These are phyloP conservation scores for Sarcodon sp. DNA, from an alignment of 768 basidiomycete genomes.

Conservation along the genomic window DNA sequence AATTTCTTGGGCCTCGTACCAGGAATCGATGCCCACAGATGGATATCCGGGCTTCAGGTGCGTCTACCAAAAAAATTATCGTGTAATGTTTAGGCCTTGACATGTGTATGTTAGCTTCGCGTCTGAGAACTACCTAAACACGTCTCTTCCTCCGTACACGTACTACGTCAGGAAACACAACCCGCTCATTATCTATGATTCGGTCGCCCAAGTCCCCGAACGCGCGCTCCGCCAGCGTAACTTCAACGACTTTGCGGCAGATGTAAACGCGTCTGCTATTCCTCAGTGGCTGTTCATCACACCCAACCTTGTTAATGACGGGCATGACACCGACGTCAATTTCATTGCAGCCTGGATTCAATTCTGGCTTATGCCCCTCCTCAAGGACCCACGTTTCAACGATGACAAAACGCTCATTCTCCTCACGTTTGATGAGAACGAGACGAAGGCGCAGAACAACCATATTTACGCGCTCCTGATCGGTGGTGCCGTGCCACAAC, in stretches of 20 bases:
- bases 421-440: conserved; percentile 52
- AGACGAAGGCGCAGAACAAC: conserved; percentile 31
- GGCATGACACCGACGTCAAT: conserved; percentile 43
- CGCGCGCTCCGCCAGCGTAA: conserved; percentile 37
- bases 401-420: conserved; percentile 39
- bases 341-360: conserved; percentile 32
- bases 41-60: conserved; percentile 20
- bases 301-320: conserved; percentile 47
- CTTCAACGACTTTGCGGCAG: conserved; percentile 49
- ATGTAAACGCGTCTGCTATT: conserved; percentile 33
- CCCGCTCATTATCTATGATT: conserved; percentile 38
- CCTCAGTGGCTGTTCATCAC: conserved; percentile 54
- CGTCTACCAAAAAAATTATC: conserved; percentile 3
- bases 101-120: conserved; percentile 14
- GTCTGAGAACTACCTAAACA: conserved; percentile 24
- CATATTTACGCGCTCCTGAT: conserved; percentile 30
- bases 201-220: conserved; percentile 25
- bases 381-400: conserved; percentile 40
- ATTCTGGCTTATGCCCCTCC: conserved; percentile 39
- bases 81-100: too few species aligned
- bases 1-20: conserved; percentile 50
- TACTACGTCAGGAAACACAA: conserved; percentile 49
- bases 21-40: conserved; percentile 20
- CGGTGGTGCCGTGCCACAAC: conserved; percentile 30
- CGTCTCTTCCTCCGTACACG: conserved; percentile 21